phyloP scores from a whole-genome alignment of 148 eudicot species.

The Dysphania ambrosioides region DNA sequence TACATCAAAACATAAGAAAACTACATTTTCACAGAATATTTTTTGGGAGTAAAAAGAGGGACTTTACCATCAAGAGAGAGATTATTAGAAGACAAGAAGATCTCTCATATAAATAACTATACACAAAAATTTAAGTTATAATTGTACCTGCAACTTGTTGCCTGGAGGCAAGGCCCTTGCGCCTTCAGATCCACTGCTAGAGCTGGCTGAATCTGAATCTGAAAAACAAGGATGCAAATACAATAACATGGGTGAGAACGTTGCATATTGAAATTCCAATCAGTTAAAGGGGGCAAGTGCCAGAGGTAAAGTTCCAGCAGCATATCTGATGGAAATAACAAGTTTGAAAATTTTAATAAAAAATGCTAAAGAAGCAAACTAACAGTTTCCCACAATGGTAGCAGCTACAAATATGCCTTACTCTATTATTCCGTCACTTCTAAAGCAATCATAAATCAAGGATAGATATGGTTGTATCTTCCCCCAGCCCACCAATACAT shows the following conservation, averaged over 20 bases:
- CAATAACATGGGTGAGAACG: neutral
- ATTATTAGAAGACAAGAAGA: neutral
- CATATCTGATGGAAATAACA: neutral
- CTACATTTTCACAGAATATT: neutral
- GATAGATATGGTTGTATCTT: neutral
- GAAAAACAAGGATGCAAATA: slow-evolving; percentile 12
- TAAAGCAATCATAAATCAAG: neutral
- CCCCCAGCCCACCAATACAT: neutral
- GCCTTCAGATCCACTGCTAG: slow-evolving; percentile 54
- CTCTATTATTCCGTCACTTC: neutral
- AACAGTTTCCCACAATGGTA: too few species aligned
- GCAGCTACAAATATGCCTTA: neutral
- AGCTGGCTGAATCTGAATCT: slow-evolving; percentile 71
- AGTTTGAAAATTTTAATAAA: neutral
- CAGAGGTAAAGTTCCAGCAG: neutral
- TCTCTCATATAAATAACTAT: too few species aligned
- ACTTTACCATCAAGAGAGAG: neutral
- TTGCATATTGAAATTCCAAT: neutral
- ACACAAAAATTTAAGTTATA: too few species aligned
- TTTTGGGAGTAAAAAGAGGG: too few species aligned
- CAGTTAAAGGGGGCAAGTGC: neutral
- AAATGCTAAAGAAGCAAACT: neutral
- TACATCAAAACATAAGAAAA: neutral
- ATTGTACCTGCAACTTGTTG: slow-evolving; percentile 42
- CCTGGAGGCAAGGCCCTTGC: slow-evolving; percentile 34